These are phyloP conservation scores for Coprinellus micaceus DNA, from an alignment of 768 basidiomycete genomes.

Conservation along the genomic window DNA sequence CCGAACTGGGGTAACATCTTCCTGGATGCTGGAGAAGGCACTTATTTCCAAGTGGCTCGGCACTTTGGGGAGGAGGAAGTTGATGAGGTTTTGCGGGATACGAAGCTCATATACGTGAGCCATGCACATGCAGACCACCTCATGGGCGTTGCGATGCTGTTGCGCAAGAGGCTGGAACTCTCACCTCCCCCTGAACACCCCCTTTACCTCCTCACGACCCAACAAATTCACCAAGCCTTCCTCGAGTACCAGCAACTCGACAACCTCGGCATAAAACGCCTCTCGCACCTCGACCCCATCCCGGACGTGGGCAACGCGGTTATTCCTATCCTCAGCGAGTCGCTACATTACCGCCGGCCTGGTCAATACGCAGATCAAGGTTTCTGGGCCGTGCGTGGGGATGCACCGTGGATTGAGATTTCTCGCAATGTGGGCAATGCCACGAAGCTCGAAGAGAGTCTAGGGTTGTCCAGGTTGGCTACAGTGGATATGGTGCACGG, in stretches of 20 bases:
- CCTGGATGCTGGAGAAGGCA: conserved; percentile 91
- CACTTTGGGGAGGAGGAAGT: conserved; percentile 61
- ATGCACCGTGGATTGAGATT: conserved; percentile 44
- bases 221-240: conserved; percentile 60
- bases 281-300: conserved; percentile 13
- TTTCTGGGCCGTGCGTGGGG: conserved; percentile 40
- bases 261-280: conserved; percentile 57
- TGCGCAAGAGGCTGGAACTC: conserved; percentile 70
- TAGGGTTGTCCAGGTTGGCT: conserved; percentile 9
- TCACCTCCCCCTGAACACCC: conserved; percentile 57
- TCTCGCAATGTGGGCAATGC: not conserved
- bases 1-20: conserved; percentile 71
- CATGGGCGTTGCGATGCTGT: conserved; percentile 70
- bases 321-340: conserved; percentile 51
- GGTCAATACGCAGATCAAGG: conserved; percentile 35
- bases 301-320: conserved; percentile 42
- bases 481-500: conserved; percentile 76
- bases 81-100: conserved; percentile 58
- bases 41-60: conserved; percentile 83
- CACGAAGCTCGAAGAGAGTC: not conserved
- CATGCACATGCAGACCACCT: conserved; percentile 95
- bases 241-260: conserved; percentile 70
- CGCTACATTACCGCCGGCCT: conserved; percentile 44
- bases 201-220: conserved; percentile 66
- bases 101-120: conserved; percentile 81